Conservation (phyloP, 2,329 filamentous ascomycete species). For the Diaporthe ilicicola region DNA sequence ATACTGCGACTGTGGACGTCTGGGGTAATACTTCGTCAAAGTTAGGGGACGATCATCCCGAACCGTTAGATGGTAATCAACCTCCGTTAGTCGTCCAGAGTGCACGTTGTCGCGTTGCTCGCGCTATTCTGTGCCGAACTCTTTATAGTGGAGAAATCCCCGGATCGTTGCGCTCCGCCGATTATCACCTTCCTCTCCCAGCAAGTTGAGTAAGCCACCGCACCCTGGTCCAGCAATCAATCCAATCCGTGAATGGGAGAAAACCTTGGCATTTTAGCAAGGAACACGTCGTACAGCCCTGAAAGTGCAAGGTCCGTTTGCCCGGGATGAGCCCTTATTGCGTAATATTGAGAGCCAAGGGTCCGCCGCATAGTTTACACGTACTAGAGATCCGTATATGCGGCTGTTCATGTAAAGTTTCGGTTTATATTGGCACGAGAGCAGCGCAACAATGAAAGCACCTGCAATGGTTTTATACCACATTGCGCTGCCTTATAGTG, state of each 20-base stretch:
- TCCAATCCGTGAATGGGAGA: conserved; percentile 12
- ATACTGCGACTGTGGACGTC: background rate
- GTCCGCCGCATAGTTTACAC: background rate
- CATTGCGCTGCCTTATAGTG: conserved; percentile 4
- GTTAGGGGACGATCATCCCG: background rate
- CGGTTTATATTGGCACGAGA: conserved; percentile 16
- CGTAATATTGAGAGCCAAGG: background rate
- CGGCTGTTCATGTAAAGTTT: background rate
- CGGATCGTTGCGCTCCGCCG: conserved; percentile 17
- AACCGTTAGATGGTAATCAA: background rate
- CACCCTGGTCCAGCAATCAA: background rate
- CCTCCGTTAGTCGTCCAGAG: background rate
- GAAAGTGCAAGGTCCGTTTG: background rate
- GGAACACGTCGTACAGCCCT: background rate
- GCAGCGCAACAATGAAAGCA: background rate
- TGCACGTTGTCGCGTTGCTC: background rate
- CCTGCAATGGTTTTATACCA: background rate
- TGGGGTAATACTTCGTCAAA: background rate
- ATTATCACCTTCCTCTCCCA: background rate
- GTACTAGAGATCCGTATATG: conserved; percentile 5
- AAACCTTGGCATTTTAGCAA: conserved; percentile 16
- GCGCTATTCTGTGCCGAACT: conserved; percentile 14
- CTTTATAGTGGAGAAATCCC: background rate
- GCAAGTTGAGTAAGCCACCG: background rate
- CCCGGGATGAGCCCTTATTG: background rate